phyloP scores from a whole-genome alignment of 257 asterid genomes.

The Vinca minor region DNA sequence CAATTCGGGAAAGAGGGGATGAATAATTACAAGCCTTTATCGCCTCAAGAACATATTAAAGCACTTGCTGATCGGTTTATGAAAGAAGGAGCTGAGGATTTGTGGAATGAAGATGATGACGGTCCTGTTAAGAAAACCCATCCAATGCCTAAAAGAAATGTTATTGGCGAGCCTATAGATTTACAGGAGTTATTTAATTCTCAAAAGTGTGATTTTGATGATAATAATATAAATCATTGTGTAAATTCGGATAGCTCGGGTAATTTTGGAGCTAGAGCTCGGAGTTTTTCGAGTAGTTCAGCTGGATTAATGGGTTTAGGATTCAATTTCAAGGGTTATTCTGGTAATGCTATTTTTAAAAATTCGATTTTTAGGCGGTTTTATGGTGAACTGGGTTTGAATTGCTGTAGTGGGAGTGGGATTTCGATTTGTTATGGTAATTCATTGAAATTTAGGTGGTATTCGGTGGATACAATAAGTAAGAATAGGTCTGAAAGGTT shows the following conservation, averaged over 20 bases:
- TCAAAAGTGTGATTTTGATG: conserved; percentile 20
- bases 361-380: conserved; percentile 6
- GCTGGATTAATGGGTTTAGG: conserved; percentile 12
- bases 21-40: conserved; percentile 41
- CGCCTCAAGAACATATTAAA: conserved; percentile 67
- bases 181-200: conserved; percentile 32
- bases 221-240: conserved; percentile 3
- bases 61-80: conserved; percentile 86
- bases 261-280: conserved; percentile 19
- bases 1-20: conserved; percentile 22
- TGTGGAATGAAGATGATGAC: conserved; percentile 87
- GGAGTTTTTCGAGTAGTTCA: conserved; percentile 42
- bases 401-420: conserved; percentile 17
- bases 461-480: conserved; percentile 31
- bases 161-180: conserved; percentile 40
- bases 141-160: conserved; percentile 20
- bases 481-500: conserved; percentile 14
- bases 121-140: conserved; percentile 33
- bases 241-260: background rate
- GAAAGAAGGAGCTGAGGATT: conserved; percentile 94
- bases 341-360: conserved; percentile 15
- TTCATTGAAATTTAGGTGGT: conserved; percentile 24
- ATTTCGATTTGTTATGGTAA: conserved; percentile 19
- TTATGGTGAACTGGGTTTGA: conserved; percentile 10
- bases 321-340: conserved; percentile 17